These are phyloP conservation scores for Acer yangbiense DNA, from an alignment of 345 rosid genomes.

Conservation along the genomic window DNA sequence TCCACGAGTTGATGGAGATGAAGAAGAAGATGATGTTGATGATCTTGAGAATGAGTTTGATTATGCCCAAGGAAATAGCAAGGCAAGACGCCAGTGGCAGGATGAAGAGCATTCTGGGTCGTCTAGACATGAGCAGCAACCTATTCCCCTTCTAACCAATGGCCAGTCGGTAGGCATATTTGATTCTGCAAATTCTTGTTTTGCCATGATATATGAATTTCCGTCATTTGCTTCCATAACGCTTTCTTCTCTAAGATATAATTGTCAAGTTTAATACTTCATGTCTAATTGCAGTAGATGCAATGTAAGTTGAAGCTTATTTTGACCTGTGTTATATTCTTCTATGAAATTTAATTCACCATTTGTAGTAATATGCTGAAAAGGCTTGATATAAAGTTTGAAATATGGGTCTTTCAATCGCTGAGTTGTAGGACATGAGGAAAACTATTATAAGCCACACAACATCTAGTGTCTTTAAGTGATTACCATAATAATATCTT, in stretches of 20 bases:
- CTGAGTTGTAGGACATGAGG: neutral
- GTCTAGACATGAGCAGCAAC: slow-evolving; percentile 85
- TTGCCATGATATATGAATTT: neutral
- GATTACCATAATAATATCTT: neutral
- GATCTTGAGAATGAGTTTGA: slow-evolving; percentile 94
- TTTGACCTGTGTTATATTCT: neutral
- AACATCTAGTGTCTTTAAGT: neutral
- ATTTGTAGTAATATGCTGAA: neutral
- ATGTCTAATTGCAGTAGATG: neutral
- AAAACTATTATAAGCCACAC: neutral
- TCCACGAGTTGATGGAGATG: slow-evolving; percentile 94
- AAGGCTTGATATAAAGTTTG: neutral
- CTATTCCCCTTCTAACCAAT: slow-evolving; percentile 91
- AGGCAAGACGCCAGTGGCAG: slow-evolving; percentile 73
- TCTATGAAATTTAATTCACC: neutral
- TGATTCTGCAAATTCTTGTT: neutral
- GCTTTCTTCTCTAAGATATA: neutral
- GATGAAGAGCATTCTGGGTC: slow-evolving; percentile 90
- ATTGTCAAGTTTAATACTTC: neutral
- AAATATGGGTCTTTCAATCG: slow-evolving; percentile 1
- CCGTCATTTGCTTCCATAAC: neutral
- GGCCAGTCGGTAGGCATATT: slow-evolving; percentile 67
- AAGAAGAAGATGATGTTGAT: slow-evolving; percentile 96
- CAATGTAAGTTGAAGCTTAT: neutral
- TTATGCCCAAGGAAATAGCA: slow-evolving; percentile 66